phyloP scores from a whole-genome alignment of 495 filamentous ascomycete genomes.

The Xylaria sp. region DNA sequence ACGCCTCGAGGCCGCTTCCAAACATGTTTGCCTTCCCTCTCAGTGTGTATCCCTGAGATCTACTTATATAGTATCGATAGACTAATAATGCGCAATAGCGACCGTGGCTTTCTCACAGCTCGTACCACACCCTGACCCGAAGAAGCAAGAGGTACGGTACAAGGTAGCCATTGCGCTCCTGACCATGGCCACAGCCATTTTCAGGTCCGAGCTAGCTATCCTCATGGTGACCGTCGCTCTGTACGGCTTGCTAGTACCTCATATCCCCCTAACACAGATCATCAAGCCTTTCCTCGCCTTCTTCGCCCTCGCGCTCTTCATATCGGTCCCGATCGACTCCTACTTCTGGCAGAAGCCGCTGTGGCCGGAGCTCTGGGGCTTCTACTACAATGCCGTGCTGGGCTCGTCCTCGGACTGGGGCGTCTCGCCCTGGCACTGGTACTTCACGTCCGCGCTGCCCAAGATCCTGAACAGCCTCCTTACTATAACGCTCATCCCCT shows the following conservation, averaged over 20 bases:
- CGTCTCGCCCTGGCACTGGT: constrained; percentile 81
- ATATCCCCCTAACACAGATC: constrained; percentile 65
- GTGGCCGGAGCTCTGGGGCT: constrained; percentile 91
- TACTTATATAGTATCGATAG: background rate
- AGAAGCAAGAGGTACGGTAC: constrained; percentile 45
- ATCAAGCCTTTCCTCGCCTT: constrained; percentile 73
- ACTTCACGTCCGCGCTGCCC: constrained; percentile 81
- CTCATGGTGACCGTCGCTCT: constrained; percentile 67
- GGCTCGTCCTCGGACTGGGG: constrained; percentile 85
- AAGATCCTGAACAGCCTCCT: constrained; percentile 73
- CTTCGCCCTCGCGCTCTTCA: constrained; percentile 63
- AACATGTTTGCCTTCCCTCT: constrained; percentile 97
- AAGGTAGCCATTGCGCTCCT: constrained; percentile 72
- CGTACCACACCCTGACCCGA: constrained; percentile 58
- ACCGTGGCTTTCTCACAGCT: constrained; percentile 75
- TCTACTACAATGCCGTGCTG: constrained; percentile 89
- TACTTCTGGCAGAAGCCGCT: constrained; percentile 89
- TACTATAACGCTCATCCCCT: constrained; percentile 70
- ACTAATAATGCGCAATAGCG: constrained; percentile 49
- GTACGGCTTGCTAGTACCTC: constrained; percentile 62
- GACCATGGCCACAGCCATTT: constrained; percentile 82
- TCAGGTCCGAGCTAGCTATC: constrained; percentile 88
- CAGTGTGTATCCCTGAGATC: constrained; percentile 54
- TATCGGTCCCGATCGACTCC: constrained; percentile 79
- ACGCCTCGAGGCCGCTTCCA: constrained; percentile 88